Evolutionary conservation across 202 grass and related monocot genomes (phyloP).

Genomic region (Panicum virgatum): DNA sequence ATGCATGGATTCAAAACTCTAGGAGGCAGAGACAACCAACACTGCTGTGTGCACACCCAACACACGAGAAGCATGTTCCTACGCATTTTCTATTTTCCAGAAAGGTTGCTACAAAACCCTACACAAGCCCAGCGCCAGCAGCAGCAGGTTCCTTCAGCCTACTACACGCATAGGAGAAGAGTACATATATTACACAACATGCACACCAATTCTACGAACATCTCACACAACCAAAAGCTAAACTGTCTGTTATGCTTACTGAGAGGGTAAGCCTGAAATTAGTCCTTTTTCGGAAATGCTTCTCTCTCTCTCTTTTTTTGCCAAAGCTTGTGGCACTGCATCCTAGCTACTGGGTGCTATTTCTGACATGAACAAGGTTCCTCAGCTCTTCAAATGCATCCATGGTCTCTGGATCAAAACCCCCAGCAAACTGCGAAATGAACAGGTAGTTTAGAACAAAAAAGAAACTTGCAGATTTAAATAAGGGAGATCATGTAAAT

Average conservation of each 20-base stretch:
- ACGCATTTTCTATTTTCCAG: neutral
- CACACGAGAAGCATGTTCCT: neutral
- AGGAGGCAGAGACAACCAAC: neutral
- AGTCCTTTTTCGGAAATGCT: neutral
- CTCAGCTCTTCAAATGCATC: slow-evolving; percentile 92
- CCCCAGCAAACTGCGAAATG: slow-evolving; percentile 87
- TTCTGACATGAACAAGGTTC: slow-evolving; percentile 91
- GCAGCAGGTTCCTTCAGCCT: slow-evolving; percentile 22
- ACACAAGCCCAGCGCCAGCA: slow-evolving; percentile 2
- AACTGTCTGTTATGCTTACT: slow-evolving; percentile 54
- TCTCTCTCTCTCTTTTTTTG: neutral
- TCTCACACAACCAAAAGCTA: slow-evolving; percentile 34
- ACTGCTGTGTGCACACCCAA: neutral
- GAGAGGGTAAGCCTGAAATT: slow-evolving; percentile 71
- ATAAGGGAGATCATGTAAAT: neutral
- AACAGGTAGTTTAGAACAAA: neutral
- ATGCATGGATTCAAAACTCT: neutral
- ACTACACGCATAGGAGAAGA: neutral
- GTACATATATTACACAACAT: slow-evolving; percentile 4
- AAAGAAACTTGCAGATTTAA: neutral
- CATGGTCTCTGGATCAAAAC: slow-evolving; percentile 95
- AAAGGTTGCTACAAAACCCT: slow-evolving; percentile 41
- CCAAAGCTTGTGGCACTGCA: neutral
- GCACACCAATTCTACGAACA: slow-evolving; percentile 27
- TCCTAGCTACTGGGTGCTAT: slow-evolving; percentile 58